Base-by-base conservation (phyloP, 1,284 basidiomycete species). In the Rhodotorula mucilaginosa region DNA sequence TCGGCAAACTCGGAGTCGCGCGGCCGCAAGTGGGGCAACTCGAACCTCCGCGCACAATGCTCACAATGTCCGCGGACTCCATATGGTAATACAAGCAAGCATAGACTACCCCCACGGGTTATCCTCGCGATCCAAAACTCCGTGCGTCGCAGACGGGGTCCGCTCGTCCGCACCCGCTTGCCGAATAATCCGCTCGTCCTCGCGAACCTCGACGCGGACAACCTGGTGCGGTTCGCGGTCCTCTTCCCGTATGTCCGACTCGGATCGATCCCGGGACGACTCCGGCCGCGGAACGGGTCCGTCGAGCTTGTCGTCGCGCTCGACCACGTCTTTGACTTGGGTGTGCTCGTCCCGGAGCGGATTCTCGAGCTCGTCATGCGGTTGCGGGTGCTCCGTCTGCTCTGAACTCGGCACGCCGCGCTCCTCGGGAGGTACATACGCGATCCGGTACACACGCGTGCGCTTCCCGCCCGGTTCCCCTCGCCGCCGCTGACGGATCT, bases 401-500 rank as follows among this genome's bases (percentile, higher is more conserved):
- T 51, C 44, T 12, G 18, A 39, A 26, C 21, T 15, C 19, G 59
- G 10, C 48, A 8, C 5, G 16, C 48, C 48, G 6, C 48, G 19
- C 12, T 31, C 51, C 18, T 57, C 57, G 5, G 65, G 62, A 18
- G 64, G 64, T 29, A 34, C 44, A 21, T 76, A 74, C 16, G 67
- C 70, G 12, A 70, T 61, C 19, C 71, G 61, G 57, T 72, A 74
- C 8, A 74, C 70, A 34, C 71, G 62, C 56, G 65, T 71, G 46
- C 54, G 44, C 31, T 60, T 66, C 2, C 57, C 67, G 29, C 68
- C 64, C 15, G 75, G 72, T 59, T 76, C 73, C 26, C 75, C 75
- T 2, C 69, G 29, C 44, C 73, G 58, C 16, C 86, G 82, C 74
- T 88, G 86, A 44, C 83, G 81, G 44, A 81, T 81, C 78, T 83